These are phyloP conservation scores for Inonotus hispidus DNA, from an alignment of 1,284 basidiomycete species.

Conservation along the genomic window DNA sequence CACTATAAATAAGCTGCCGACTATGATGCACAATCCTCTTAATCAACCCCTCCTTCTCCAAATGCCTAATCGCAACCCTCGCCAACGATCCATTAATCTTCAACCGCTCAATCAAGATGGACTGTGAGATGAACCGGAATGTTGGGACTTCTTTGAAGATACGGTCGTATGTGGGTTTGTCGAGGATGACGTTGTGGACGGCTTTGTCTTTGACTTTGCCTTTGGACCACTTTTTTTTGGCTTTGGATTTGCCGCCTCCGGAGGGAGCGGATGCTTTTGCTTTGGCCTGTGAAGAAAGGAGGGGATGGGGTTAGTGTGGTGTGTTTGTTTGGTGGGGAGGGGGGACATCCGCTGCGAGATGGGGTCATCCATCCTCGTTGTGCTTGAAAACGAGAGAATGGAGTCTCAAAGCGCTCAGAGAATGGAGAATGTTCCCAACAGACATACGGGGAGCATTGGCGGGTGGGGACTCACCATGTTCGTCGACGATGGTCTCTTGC, in stretches of 20 bases:
- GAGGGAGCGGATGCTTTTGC: slow-evolving; percentile 68
- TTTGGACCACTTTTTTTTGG: slow-evolving; percentile 99
- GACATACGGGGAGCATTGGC: neutral
- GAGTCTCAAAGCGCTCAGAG: neutral
- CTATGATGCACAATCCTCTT: slow-evolving; percentile 97
- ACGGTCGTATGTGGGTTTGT: slow-evolving; percentile 89
- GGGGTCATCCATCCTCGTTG: slow-evolving; percentile 8
- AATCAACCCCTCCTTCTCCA: slow-evolving; percentile 95
- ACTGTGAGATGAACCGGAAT: slow-evolving; percentile 98
- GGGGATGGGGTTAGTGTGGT: neutral
- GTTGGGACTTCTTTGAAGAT: slow-evolving; percentile 99
- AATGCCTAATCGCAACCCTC: slow-evolving; percentile 86
- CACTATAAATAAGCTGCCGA: slow-evolving; percentile 91
- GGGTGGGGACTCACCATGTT: slow-evolving; percentile 10
- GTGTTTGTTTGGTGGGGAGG: neutral
- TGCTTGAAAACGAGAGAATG: neutral
- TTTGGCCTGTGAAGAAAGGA: slow-evolving; percentile 51
- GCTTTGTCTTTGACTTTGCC: slow-evolving; percentile 99
- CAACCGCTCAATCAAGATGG: slow-evolving; percentile 95
- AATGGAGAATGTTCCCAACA: neutral
- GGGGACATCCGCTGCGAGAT: neutral
- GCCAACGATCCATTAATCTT: slow-evolving; percentile 96
- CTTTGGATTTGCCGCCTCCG: slow-evolving; percentile 76
- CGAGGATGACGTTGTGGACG: slow-evolving; percentile 89
- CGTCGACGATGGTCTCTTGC: slow-evolving; percentile 11